Evolutionary conservation across 1,139 yeast genomes (phyloP).

Genomic region (Magnusiomyces sp.): DNA sequence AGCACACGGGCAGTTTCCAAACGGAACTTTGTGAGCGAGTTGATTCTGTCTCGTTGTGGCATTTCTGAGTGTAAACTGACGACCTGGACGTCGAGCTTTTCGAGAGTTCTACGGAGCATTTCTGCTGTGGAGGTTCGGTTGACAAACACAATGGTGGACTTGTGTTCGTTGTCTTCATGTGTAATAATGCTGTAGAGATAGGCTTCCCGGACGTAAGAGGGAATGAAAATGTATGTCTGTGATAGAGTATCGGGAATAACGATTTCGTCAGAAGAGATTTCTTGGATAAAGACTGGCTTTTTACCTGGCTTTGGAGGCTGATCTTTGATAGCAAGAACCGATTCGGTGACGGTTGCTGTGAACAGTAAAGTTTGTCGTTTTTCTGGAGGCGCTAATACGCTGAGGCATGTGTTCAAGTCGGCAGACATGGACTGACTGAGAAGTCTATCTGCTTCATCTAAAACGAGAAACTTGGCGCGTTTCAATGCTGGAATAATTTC

Average conservation of each 20-base stretch:
- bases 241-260: conserved; percentile 72
- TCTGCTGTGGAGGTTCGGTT: conserved; percentile 90
- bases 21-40: conserved; percentile 82
- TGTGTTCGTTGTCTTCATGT: conserved; percentile 51
- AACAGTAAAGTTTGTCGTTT: conserved; percentile 80
- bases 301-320: conserved; percentile 54
- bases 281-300: conserved; percentile 67
- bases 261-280: conserved; percentile 55
- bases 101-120: conserved; percentile 63
- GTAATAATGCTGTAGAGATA: conserved; percentile 63
- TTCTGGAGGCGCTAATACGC: conserved; percentile 58
- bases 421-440: conserved; percentile 76
- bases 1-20: conserved; percentile 90
- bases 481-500: conserved; percentile 76
- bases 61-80: conserved; percentile 90
- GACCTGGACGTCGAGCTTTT: conserved; percentile 66
- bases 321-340: conserved; percentile 73
- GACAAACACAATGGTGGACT: conserved; percentile 79
- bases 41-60: conserved; percentile 88
- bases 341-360: conserved; percentile 94
- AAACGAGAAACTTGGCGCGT: conserved; percentile 68
- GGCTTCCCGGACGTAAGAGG: conserved; percentile 86
- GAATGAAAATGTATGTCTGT: conserved; percentile 49
- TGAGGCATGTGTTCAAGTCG: conserved; percentile 63
- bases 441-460: conserved; percentile 94